phyloP scores from a whole-genome alignment of 768 basidiomycete genomes.

The Lepiota venenata region DNA sequence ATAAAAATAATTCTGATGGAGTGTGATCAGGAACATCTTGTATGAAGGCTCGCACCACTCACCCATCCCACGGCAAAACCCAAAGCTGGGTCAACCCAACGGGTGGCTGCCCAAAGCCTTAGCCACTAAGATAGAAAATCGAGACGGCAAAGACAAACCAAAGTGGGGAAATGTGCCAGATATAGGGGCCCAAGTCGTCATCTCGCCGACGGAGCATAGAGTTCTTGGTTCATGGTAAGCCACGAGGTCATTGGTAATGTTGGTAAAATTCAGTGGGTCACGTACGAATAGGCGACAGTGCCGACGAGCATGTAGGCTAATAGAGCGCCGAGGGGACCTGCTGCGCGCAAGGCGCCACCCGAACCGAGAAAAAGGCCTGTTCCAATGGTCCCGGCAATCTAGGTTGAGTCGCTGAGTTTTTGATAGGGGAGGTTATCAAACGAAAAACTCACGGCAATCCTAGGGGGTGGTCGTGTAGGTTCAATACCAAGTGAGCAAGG shows the following conservation, averaged over 20 bases:
- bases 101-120: conserved; percentile 31
- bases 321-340: conserved; percentile 66
- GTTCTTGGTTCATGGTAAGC: conserved; percentile 30
- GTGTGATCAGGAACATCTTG: neutral
- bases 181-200: conserved; percentile 78
- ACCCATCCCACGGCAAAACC: conserved; percentile 60
- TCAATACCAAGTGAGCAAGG: neutral
- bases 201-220: conserved; percentile 68
- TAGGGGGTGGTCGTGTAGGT: conserved; percentile 16
- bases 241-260: neutral
- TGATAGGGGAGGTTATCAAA: neutral
- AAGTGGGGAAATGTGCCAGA: conserved; percentile 79
- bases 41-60: conserved; percentile 14
- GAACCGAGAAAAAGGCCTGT: conserved; percentile 75
- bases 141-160: conserved; percentile 30
- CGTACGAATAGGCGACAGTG: conserved; percentile 61
- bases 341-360: conserved; percentile 52
- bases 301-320: conserved; percentile 64
- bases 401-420: neutral
- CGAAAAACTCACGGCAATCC: conserved; percentile 55
- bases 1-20: conserved; percentile 38
- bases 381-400: conserved; percentile 76
- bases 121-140: neutral
- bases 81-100: conserved; percentile 58
- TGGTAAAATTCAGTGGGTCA: conserved; percentile 6